These are phyloP conservation scores for Cystobasidium slooffiae DNA, from an alignment of 1,284 basidiomycete species.

Conservation along the genomic window DNA sequence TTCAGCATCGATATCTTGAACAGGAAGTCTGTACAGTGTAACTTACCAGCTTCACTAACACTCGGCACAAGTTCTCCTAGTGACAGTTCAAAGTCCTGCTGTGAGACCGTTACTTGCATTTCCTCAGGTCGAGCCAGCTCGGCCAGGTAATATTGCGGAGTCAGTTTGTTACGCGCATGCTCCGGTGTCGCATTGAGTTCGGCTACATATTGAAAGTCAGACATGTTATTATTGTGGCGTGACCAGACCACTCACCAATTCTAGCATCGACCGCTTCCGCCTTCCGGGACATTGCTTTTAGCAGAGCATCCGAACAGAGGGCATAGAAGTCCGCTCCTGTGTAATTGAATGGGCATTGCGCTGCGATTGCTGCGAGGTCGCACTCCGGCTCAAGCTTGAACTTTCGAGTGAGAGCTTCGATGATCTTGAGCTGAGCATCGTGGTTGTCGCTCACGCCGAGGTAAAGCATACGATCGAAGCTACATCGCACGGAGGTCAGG, in stretches of 20 bases:
- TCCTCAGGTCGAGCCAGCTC: slow-evolving; percentile 78
- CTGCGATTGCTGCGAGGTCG: slow-evolving; percentile 69
- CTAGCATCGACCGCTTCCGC: slow-evolving; percentile 76
- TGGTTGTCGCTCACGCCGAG: slow-evolving; percentile 89
- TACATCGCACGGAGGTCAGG: slow-evolving; percentile 54
- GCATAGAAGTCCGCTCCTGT: slow-evolving; percentile 99
- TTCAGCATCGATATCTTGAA: not conserved
- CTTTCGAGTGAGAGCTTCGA: slow-evolving; percentile 89
- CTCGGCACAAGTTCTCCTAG: slow-evolving; percentile 79
- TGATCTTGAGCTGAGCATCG: slow-evolving; percentile 81
- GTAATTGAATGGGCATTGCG: slow-evolving; percentile 85
- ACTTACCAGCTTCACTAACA: slow-evolving; percentile 86
- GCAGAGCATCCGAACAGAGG: slow-evolving; percentile 91
- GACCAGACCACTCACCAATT: slow-evolving; percentile 62
- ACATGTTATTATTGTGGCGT: not conserved
- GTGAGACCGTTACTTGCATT: slow-evolving; percentile 73
- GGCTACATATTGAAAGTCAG: slow-evolving; percentile 56
- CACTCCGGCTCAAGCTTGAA: slow-evolving; percentile 79
- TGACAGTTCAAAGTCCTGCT: slow-evolving; percentile 76
- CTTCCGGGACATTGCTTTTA: slow-evolving; percentile 90
- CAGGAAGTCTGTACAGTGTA: slow-evolving; percentile 67
- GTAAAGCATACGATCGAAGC: slow-evolving; percentile 97
- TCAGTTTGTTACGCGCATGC: slow-evolving; percentile 68
- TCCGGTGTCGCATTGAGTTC: slow-evolving; percentile 62
- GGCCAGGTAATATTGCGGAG: slow-evolving; percentile 88